Conservation (phyloP, 306 rosid species). For the Cotoneaster glaucophyllus region DNA sequence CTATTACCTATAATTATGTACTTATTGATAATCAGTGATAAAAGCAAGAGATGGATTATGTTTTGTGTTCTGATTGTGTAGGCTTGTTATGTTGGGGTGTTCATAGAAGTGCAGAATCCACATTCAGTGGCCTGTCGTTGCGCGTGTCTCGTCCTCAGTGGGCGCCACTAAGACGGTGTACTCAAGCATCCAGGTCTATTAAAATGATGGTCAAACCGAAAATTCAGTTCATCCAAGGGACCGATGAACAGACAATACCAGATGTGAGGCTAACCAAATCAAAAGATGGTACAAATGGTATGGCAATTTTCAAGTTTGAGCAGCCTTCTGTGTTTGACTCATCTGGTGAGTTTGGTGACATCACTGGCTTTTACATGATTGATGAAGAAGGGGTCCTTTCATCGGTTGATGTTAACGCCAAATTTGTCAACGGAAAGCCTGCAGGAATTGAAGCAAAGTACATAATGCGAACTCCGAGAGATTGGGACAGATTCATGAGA, state of each 20-base stretch:
- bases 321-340: slow-evolving; percentile 95
- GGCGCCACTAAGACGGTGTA: slow-evolving; percentile 19
- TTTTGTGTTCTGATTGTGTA: slow-evolving; percentile 10
- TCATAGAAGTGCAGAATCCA: slow-evolving; percentile 43
- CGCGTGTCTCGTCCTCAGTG: slow-evolving; percentile 28
- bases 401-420: slow-evolving; percentile 93
- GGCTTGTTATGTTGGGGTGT: slow-evolving; percentile 37
- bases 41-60: not conserved
- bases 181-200: slow-evolving; percentile 14
- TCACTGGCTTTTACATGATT: slow-evolving; percentile 93
- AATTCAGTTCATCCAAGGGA: slow-evolving; percentile 97
- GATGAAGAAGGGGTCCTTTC: slow-evolving; percentile 95
- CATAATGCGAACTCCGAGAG: slow-evolving; percentile 67
- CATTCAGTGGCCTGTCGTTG: slow-evolving; percentile 63
- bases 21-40: not conserved
- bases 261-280: slow-evolving; percentile 90
- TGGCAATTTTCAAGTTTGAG: slow-evolving; percentile 87
- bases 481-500: slow-evolving; percentile 99
- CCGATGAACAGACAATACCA: slow-evolving; percentile 89
- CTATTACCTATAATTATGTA: too few species aligned
- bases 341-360: slow-evolving; percentile 92
- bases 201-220: slow-evolving; percentile 60
- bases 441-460: slow-evolving; percentile 91
- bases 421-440: slow-evolving; percentile 88
- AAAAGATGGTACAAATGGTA: slow-evolving; percentile 87